Evolutionary conservation across 352 stramenopile species (phyloP), one percentile per base, ranked within the genome.

Genomic region (Ophiocytium majus): DNA sequence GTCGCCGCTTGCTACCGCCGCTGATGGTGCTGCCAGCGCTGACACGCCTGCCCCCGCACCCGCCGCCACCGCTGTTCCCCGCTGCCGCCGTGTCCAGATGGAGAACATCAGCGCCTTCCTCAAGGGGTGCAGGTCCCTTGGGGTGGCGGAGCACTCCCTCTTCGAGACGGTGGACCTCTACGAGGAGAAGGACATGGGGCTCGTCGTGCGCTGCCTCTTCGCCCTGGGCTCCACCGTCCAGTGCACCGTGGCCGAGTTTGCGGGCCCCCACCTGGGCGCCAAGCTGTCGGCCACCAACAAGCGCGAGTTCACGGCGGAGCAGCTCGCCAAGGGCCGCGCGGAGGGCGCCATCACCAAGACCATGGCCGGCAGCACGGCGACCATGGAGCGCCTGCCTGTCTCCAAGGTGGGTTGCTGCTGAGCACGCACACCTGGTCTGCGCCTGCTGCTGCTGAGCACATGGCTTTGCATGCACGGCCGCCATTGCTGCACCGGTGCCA

Each of bases 151-250:
- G 85, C 94, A 94, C 83, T 93, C 96, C 85, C 86, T 96, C n/a
- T 97, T 96, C 76, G 93, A 96, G 87, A 96, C 94, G 0, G 92
- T 96, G 14, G 94, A 96, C 64, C 86, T 97, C 17, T 96, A 92
- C 82, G 93, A 96, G 82, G 91, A 92, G 31, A 96, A 96, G 87
- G 95, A 96, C 80, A 37, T 96, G 0, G 90, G 90, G 33, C 88
- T 94, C n/a, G 93, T 97, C 32, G 91, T 94, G 31, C 92, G 93
- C 57, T 95, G 93, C 84, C 36, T 86, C 74, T 75, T 86, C 50
- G 93, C 93, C 0, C 89, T 96, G 36, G 83, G 83, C 10, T 74
- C 81, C 49, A 85, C 83, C n/a, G 57, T 87, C 37, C 83, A 87
- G 35, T 83, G 28, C 17, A 85, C 75, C 50, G 83, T 80, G 33